Evolutionary conservation across 805 yeast species (phyloP).

Genomic region (Blastobotrys robertii): DNA sequence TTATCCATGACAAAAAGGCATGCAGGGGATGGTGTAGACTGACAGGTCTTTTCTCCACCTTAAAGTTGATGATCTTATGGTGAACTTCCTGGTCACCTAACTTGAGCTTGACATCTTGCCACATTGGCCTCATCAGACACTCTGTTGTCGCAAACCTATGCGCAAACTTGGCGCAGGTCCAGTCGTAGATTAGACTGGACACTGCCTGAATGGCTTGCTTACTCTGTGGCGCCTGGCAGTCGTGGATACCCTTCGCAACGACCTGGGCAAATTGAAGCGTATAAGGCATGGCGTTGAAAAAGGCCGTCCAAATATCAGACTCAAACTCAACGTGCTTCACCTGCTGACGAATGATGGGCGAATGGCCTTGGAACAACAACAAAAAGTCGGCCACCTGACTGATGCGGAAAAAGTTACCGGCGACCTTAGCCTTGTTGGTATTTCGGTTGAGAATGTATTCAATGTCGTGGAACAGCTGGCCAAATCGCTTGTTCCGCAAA

Average conservation of each 20-base stretch:
- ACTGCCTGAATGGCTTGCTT: constrained; percentile 16
- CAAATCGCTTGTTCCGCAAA: constrained; percentile 63
- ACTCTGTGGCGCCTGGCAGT: constrained; percentile 11
- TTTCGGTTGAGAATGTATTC: constrained; percentile 70
- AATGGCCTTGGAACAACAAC: constrained; percentile 65
- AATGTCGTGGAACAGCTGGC: constrained; percentile 69
- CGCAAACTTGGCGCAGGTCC: constrained; percentile 20
- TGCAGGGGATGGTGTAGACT: constrained; percentile 78
- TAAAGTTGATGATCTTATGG: constrained; percentile 28
- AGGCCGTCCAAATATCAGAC: constrained; percentile 68
- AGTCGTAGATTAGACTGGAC: constrained; percentile 16
- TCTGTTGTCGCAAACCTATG: constrained; percentile 17
- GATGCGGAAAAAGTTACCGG: constrained; percentile 37
- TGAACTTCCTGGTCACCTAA: background rate
- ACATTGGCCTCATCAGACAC: constrained; percentile 13
- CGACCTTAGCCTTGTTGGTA: constrained; percentile 39
- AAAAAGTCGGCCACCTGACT: constrained; percentile 56
- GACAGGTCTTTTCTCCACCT: constrained; percentile 40
- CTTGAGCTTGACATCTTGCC: constrained; percentile 1
- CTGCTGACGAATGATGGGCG: constrained; percentile 65
- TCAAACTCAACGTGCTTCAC: constrained; percentile 85
- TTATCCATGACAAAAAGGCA: constrained; percentile 58
- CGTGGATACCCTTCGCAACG: constrained; percentile 26
- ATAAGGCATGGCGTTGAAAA: constrained; percentile 59
- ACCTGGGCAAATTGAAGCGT: constrained; percentile 40